These are phyloP conservation scores for Eucalyptus pumila DNA, from an alignment of 345 rosid genomes.

Conservation along the genomic window DNA sequence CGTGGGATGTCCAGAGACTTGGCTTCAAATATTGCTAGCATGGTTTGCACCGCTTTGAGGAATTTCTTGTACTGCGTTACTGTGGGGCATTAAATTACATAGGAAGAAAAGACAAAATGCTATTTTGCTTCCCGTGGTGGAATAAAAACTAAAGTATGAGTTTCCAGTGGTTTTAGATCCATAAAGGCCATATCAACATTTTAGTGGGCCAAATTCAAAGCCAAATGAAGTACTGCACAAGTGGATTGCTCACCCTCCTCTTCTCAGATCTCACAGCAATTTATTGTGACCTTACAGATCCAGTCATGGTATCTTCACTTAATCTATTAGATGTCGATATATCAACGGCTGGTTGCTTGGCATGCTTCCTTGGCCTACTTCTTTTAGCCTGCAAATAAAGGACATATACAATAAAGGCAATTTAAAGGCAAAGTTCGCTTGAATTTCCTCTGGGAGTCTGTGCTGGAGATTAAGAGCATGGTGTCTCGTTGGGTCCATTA, in stretches of 20 bases:
- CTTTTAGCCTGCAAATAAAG: not conserved
- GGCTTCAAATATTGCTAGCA: not conserved
- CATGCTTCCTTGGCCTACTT: not conserved
- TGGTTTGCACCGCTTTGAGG: not conserved
- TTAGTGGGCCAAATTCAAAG: not conserved
- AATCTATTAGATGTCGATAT: not conserved
- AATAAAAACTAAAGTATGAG: not conserved
- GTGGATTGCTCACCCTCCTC: not conserved
- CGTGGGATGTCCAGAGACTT: not conserved
- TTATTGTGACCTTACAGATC: not conserved
- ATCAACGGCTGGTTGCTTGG: not conserved
- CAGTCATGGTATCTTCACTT: not conserved
- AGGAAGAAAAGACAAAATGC: not conserved
- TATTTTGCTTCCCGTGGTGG: not conserved
- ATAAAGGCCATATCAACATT: not conserved
- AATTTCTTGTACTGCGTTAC: not conserved
- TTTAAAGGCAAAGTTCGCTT: not conserved
- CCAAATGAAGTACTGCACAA: not conserved
- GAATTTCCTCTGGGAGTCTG: not conserved
- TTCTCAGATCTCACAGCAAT: not conserved
- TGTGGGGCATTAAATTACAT: fast-evolving
- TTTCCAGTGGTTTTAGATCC: not conserved
- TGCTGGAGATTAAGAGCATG: not conserved
- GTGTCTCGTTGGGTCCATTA: not conserved
- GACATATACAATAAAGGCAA: not conserved